Percentiles rank a stretch among this genome's conserved stretches.
Conservation (phyloP, 345 rosid genomes). For the Reutealis trisperma region DNA sequence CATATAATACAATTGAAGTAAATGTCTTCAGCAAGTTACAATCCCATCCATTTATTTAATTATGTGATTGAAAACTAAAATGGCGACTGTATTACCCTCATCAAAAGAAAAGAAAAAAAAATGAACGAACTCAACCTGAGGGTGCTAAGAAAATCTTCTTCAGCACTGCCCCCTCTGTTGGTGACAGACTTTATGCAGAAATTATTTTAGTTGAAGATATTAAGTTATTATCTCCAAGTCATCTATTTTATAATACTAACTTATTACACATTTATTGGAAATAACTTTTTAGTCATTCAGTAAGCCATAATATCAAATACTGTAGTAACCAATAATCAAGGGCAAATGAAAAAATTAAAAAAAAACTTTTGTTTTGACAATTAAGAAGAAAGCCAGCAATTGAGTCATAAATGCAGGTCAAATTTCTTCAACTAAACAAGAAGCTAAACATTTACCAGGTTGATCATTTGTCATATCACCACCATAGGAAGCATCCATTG, state of each 20-base stretch:
- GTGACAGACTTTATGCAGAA: too few relatives aligned
- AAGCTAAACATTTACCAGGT: slow-evolving; percentile 39
- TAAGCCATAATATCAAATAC: too few relatives aligned
- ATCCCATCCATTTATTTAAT: not conserved
- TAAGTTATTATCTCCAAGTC: too few relatives aligned
- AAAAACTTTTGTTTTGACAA: not conserved
- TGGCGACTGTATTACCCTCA: not conserved
- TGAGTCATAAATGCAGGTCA: not conserved
- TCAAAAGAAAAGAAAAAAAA: too few relatives aligned
- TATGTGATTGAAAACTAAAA: not conserved
- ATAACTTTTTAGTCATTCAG: too few relatives aligned
- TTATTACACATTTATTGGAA: too few relatives aligned
- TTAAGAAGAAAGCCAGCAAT: not conserved
- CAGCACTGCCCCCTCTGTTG: too few relatives aligned
- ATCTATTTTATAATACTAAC: too few relatives aligned
- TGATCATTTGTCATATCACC: slow-evolving; percentile 53
- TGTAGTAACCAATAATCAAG: not conserved
- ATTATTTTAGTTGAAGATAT: too few relatives aligned
- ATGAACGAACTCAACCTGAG: too few relatives aligned
- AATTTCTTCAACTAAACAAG: not conserved
- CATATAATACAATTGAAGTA: not conserved
- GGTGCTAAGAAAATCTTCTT: too few relatives aligned
- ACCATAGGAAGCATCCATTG: slow-evolving; percentile 80
- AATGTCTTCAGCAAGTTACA: not conserved
- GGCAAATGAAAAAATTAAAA: not conserved